Percentiles rank a stretch among this genome's conserved stretches.
These are phyloP conservation scores for Lodderomyces pseudojiufengensis DNA, from an alignment of 1,139 yeast genomes.

Conservation along the genomic window DNA sequence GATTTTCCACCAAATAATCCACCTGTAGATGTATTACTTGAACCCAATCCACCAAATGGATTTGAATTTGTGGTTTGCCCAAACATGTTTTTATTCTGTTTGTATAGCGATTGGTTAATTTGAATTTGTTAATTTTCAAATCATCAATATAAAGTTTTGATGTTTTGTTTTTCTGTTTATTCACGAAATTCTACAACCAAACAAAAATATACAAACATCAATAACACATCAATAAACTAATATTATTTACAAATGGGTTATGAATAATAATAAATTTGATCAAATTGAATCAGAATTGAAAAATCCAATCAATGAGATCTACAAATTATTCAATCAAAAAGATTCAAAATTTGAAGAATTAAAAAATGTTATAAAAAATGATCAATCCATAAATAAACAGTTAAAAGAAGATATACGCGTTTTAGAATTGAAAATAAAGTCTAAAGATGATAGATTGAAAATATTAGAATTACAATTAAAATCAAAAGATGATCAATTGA, in stretches of 20 bases:
- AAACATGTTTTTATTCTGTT: constrained; percentile 13
- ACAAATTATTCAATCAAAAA: too few relatives aligned
- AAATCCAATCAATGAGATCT: too few relatives aligned
- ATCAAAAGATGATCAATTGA: not conserved
- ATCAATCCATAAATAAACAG: constrained; percentile 4
- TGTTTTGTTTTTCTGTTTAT: not conserved
- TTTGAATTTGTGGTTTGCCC: constrained; percentile 14
- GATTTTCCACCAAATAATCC: constrained; percentile 20
- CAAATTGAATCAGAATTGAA: too few relatives aligned
- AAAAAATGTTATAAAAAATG: constrained; percentile 8
- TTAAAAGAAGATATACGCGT: constrained; percentile 2
- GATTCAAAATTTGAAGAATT: constrained; percentile 1
- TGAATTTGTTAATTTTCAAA: too few relatives aligned
- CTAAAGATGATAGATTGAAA: not conserved
- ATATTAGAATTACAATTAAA: not conserved
- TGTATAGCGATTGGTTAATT: not conserved
- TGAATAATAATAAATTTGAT: not conserved
- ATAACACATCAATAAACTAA: too few relatives aligned
- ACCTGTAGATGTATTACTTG: constrained; percentile 10
- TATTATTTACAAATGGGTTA: not conserved
- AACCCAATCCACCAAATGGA: constrained; percentile 21
- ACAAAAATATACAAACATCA: too few relatives aligned
- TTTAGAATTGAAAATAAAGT: not conserved
- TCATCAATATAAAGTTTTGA: not conserved
- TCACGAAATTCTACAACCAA: not conserved